Evolutionary conservation across 148 eudicot species (phyloP).

Genomic region (Nepenthes gracilis): DNA sequence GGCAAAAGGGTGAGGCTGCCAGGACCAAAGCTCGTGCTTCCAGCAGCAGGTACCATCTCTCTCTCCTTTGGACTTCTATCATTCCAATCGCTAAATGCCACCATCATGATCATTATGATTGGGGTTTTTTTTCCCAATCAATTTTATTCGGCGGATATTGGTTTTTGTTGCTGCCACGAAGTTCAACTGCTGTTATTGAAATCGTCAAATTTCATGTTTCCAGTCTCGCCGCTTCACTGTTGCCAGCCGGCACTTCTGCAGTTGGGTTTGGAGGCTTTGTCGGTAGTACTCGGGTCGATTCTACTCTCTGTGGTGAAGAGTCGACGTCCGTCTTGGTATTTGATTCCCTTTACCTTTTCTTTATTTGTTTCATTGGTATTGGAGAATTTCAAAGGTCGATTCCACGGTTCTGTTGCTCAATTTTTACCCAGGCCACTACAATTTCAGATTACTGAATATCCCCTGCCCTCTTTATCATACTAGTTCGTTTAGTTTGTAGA

Average conservation of each 20-base stretch:
- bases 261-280: slow-evolving; percentile 92
- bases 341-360: neutral
- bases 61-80: neutral
- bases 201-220: neutral
- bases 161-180: neutral
- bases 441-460: neutral
- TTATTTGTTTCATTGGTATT: neutral
- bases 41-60: slow-evolving; percentile 63
- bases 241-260: slow-evolving; percentile 52
- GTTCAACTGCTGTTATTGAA: too few relatives aligned
- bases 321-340: slow-evolving; percentile 40
- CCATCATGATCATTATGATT: too few relatives aligned
- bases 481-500: too few relatives aligned
- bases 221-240: slow-evolving; percentile 80
- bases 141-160: neutral
- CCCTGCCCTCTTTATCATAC: too few relatives aligned
- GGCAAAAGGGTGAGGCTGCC: slow-evolving; percentile 70
- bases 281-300: slow-evolving; percentile 66
- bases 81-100: neutral
- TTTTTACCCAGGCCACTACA: too few relatives aligned
- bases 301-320: slow-evolving; percentile 40
- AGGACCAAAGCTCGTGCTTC: slow-evolving; percentile 93
- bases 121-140: too few relatives aligned
- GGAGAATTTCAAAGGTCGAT: neutral
- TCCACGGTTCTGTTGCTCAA: neutral